Base-by-base conservation (phyloP, 106 monocot species). In the Dioscorea dumetorum region DNA sequence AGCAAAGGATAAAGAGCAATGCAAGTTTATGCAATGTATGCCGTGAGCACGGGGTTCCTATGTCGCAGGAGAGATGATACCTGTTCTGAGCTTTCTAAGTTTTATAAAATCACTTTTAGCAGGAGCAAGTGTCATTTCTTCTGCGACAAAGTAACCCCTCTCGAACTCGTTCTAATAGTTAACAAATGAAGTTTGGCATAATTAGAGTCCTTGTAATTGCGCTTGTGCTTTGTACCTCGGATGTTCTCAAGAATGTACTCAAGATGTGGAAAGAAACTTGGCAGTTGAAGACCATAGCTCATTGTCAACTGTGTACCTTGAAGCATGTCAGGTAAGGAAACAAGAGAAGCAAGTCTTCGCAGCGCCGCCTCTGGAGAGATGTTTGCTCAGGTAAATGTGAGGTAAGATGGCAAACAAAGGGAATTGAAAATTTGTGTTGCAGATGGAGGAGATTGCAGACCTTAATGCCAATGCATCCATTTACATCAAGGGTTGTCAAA, bases 391-490 rank as follows among this genome's bases (percentile, higher is more conserved):
- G 63, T 20, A 62, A 20, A 8, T 41, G 19, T 20, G 60, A 74
- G 7, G 32, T 57, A 34, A n/a, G 62, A 62, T 24, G 62, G 22
- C 12, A 4, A 63, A 41, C 28, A 33, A 63, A 8, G 24, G 7
- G 33, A 59, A 59, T 20, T 8, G 5, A 7, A 20, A 59, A 21
- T 12, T 22, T 22, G 21, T 21, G 7, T 2, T 13, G 63, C 31
- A 63, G 32, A 4, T 61, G 48, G 57, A 50, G 67, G 57, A 52
- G 51, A 18, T 53, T 62, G 3, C 28, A 54, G 33, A 95, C 95
- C 95, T 88, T 91, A 58, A 95, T 88, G 52, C 86, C 91, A 61
- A 75, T 74, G 59, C 95, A 95, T 60, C 95, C 95, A 78, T 95
- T 91, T 57, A 95, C 91, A 79, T 95, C 95, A 32, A 91, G 85